These are phyloP conservation scores for Eucalyptus curtisii DNA, from an alignment of 345 rosid genomes.

Conservation along the genomic window DNA sequence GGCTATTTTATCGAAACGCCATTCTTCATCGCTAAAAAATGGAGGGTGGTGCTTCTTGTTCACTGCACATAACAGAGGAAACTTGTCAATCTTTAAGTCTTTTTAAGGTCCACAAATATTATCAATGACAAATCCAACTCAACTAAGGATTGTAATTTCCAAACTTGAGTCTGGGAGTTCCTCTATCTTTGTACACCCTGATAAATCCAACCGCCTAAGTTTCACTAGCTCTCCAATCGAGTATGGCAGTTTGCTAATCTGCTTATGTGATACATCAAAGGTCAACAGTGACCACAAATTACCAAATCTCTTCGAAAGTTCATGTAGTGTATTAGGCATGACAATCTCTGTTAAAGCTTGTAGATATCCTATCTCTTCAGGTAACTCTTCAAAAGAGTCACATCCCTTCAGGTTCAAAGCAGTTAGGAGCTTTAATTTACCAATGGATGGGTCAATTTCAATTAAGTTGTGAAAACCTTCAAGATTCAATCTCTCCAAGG, in stretches of 20 bases:
- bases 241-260: background rate
- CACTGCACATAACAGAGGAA: too few relatives aligned
- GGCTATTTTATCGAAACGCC: too few relatives aligned
- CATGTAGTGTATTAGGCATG: background rate
- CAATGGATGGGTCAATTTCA: background rate
- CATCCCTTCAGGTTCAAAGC: background rate
- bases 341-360: background rate
- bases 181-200: accelerated
- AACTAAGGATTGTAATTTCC: background rate
- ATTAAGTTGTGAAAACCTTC: accelerated
- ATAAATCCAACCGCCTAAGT: background rate
- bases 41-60: too few relatives aligned
- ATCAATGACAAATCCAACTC: background rate
- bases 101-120: too few relatives aligned
- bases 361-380: background rate
- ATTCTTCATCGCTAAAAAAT: too few relatives aligned
- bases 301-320: background rate
- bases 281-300: background rate
- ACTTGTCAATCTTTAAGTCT: too few relatives aligned
- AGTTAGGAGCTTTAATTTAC: background rate
- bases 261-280: background rate
- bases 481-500: background rate
- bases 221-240: too few relatives aligned
- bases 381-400: background rate
- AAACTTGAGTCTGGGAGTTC: background rate